Percentiles rank a stretch among this genome's conserved stretches.
phyloP scores from a whole-genome alignment of 2,329 filamentous ascomycete species.

The Aspergillus pseudoviridinutans region DNA sequence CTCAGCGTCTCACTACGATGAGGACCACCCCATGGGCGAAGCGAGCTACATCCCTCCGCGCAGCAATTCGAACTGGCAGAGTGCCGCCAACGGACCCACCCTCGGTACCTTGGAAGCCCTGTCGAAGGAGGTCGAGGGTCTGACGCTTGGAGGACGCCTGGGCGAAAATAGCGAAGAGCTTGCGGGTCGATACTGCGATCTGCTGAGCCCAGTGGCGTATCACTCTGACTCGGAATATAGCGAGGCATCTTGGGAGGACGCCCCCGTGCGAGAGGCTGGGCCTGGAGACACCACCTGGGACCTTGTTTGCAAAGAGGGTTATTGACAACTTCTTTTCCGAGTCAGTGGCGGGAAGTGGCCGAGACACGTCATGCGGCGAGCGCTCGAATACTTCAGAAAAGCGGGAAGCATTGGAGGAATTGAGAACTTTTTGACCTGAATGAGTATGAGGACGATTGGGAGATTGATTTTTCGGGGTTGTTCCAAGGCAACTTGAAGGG shows the following conservation, averaged over 20 bases:
- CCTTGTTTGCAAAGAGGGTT: constrained; percentile 11
- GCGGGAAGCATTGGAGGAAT: neutral
- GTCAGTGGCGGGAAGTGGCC: neutral
- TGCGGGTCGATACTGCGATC: constrained; percentile 2
- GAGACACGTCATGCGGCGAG: neutral
- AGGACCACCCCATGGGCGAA: neutral
- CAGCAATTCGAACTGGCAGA: constrained; percentile 1
- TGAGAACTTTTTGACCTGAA: neutral
- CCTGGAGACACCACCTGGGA: constrained; percentile 13
- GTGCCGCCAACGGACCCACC: neutral
- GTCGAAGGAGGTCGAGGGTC: neutral
- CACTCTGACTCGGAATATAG: constrained; percentile 10
- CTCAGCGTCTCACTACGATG: neutral
- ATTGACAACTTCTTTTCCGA: neutral
- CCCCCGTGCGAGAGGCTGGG: neutral
- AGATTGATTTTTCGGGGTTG: neutral
- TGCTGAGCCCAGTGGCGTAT: neutral
- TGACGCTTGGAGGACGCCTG: neutral
- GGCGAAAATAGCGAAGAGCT: neutral
- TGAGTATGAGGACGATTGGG: neutral
- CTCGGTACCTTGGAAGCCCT: neutral
- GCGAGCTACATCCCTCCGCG: neutral
- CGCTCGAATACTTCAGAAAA: neutral
- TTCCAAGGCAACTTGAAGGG: neutral
- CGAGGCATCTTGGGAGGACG: neutral